These are phyloP conservation scores for Breviolum minutum DNA, from an alignment of 73 alveolate genomes.

Conservation along the genomic window DNA sequence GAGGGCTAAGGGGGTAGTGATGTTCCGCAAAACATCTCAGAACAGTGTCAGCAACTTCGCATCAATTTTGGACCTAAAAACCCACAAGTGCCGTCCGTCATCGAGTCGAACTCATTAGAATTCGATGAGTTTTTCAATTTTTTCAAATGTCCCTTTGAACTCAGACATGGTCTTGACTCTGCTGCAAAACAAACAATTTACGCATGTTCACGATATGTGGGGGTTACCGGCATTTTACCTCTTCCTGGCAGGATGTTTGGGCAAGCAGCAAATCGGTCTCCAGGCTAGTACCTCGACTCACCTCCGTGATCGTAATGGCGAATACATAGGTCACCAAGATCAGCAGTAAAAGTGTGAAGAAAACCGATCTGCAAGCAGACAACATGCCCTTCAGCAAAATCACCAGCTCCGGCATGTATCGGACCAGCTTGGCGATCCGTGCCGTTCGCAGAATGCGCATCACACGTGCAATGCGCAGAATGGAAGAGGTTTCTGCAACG, in stretches of 20 bases:
- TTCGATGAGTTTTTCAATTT: too few relatives aligned
- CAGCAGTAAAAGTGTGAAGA: conserved; percentile 56
- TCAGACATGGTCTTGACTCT: too few relatives aligned
- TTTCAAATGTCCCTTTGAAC: too few relatives aligned
- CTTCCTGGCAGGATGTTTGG: not conserved
- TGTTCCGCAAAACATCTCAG: too few relatives aligned
- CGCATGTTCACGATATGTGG: too few relatives aligned
- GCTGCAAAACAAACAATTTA: not conserved
- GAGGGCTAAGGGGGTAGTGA: too few relatives aligned
- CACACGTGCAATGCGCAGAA: conserved; percentile 71
- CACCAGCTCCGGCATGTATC: conserved; percentile 28
- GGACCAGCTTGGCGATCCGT: conserved; percentile 53
- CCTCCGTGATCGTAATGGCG: conserved; percentile 45
- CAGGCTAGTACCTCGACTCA: conserved; percentile 18
- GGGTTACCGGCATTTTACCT: not conserved
- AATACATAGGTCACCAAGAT: conserved; percentile 53
- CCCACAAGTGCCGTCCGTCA: too few relatives aligned
- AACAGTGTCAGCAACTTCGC: too few relatives aligned
- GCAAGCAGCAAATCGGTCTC: conserved; percentile 2
- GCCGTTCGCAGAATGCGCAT: conserved; percentile 55
- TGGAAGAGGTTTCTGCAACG: conserved; percentile 29
- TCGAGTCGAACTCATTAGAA: too few relatives aligned
- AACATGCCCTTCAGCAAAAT: conserved; percentile 49
- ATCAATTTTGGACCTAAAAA: too few relatives aligned
- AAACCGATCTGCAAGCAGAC: conserved; percentile 48